Conservation (phyloP, 495 filamentous ascomycete genomes). For the Penicillium coffeae region DNA sequence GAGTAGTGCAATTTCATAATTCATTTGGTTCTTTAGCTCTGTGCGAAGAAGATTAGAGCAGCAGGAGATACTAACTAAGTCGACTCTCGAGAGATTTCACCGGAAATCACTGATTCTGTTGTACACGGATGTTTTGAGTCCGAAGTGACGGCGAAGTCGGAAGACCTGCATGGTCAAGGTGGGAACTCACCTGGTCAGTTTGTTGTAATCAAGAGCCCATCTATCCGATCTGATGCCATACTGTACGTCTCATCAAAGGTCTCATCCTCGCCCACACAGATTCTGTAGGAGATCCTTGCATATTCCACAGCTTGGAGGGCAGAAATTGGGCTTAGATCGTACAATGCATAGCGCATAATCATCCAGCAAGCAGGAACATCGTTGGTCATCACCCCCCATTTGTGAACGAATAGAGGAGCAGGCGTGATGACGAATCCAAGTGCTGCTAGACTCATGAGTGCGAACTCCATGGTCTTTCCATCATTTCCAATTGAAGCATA, state of each 20-base stretch:
- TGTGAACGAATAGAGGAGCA: constrained; percentile 27
- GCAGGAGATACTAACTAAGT: no score
- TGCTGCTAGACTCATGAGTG: constrained; percentile 29
- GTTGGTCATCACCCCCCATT: constrained; percentile 38
- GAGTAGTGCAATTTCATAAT: no score
- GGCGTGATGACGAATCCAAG: constrained; percentile 42
- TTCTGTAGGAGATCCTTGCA: constrained; percentile 36
- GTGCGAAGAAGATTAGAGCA: no score
- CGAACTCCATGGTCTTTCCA: constrained; percentile 22
- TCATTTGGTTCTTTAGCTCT: no score
- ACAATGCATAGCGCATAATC: constrained; percentile 27
- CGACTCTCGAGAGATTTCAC: no score
- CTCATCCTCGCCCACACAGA: constrained; percentile 42
- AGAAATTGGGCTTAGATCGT: constrained; percentile 21
- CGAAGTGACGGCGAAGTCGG: no score
- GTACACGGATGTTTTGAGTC: no score
- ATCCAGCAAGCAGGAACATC: constrained; percentile 32
- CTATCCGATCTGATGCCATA: constrained; percentile 8
- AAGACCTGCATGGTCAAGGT: no score
- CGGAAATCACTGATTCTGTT: no score
- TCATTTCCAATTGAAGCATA: constrained; percentile 6
- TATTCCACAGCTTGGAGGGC: constrained; percentile 26
- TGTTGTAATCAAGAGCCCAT: no score
- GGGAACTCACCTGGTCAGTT: no score
- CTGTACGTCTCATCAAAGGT: constrained; percentile 32